Base-by-base conservation (phyloP, 441 rosid species). In the Croton setiger region DNA sequence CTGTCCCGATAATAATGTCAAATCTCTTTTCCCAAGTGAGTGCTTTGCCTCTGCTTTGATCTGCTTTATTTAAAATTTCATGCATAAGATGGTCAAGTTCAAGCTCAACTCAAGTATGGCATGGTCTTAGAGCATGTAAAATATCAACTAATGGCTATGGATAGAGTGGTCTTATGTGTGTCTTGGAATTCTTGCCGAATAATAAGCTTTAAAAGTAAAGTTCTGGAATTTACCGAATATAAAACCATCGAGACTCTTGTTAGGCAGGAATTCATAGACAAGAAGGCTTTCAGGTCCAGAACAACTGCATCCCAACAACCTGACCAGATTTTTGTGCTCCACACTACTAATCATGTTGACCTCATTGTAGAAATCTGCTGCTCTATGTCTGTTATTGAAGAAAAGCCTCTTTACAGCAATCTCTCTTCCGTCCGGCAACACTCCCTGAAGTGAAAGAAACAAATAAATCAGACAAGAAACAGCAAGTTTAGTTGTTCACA, bases 251-350 rank as follows among this genome's bases (percentile, higher is more conserved):
- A 95, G 95, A 74, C 98, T 92, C 82, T 76, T 92, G 83, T 92
- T 90, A 14, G 84, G 81, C 61, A 92, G 84, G 74, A 77, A 92
- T 77, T 95, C 98, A 61, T 95, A 92, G 73, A 95, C 91, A 0
- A 90, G 96, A 51, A 95, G 96, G 72, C 96, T 95, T 80, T 95
- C 99, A 23, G 96, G 95, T 74, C 98, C 96, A 1, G 98, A 80
- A 68, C 96, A 88, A 76, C 93, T 86, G 79, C 97, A 92, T 48
- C 99, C 98, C 60, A 92, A 74, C 20, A 95, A 76, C 67, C 99
- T 82, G 44, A 95, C 99, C 59, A 94, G 88, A 71, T 92, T 94
- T 79, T 85, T 92, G 82, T 94, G 99, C 72, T 95, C 97, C 60
- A 86, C 86, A 5, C 80, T 80, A 74, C 97, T 88, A 21, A 92